Evolutionary conservation across 2,329 filamentous ascomycete species (phyloP).

Genomic region (Trichophyton verrucosum): DNA sequence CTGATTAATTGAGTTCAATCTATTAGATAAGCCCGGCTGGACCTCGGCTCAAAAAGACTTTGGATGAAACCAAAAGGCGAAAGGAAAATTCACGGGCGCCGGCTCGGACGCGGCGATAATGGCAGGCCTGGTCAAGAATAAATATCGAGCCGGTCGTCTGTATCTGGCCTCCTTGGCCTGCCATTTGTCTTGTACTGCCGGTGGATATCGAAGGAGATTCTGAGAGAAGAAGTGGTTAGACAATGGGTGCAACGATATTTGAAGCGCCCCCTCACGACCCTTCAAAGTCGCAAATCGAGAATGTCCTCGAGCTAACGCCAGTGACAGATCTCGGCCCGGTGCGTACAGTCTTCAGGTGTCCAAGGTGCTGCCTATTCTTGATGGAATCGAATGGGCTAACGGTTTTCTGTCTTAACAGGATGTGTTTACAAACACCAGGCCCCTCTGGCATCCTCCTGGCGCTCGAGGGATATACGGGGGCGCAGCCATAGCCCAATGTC

Average conservation of each 20-base stretch:
- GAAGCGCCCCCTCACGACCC: conserved; percentile 60
- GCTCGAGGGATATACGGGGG: conserved; percentile 91
- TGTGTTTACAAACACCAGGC: conserved; percentile 88
- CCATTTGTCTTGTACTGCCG: neutral
- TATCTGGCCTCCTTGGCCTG: neutral
- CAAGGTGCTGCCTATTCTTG: neutral
- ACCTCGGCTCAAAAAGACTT: neutral
- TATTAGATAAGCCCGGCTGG: neutral
- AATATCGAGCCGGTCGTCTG: neutral
- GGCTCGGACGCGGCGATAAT: neutral
- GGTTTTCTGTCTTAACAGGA: conserved; percentile 42
- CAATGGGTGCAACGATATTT: conserved; percentile 48
- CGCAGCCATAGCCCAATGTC: conserved; percentile 81
- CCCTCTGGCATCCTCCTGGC: conserved; percentile 81
- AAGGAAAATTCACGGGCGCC: neutral
- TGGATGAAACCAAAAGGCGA: neutral
- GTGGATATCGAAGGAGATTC: neutral
- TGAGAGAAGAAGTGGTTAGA: neutral
- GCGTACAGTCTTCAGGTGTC: conserved; percentile 21
- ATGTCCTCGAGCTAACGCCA: conserved; percentile 73
- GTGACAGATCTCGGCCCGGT: conserved; percentile 50
- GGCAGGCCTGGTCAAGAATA: neutral
- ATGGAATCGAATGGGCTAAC: neutral
- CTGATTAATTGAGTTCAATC: neutral
- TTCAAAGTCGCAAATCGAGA: conserved; percentile 70